phyloP scores from a whole-genome alignment of 768 basidiomycete species.

The Hirschioporus abietinus region DNA sequence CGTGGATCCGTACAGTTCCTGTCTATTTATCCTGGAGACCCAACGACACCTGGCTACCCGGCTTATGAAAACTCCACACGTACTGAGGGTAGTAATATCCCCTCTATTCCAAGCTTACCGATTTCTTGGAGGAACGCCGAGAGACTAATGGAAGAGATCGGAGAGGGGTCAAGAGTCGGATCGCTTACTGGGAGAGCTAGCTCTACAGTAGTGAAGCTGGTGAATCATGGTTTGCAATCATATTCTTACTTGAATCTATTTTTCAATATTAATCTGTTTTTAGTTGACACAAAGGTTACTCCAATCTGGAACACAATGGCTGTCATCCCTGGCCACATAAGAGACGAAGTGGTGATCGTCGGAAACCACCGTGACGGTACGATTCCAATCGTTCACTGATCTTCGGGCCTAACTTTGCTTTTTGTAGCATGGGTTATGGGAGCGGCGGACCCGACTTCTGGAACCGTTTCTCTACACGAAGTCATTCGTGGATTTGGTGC shows the following conservation, averaged over 20 bases:
- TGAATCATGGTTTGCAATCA: constrained; percentile 45
- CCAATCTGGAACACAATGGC: constrained; percentile 80
- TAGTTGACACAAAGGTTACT: constrained; percentile 35
- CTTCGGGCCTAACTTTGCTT: not conserved
- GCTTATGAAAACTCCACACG: constrained; percentile 38
- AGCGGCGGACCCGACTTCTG: constrained; percentile 73
- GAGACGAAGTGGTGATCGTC: constrained; percentile 80
- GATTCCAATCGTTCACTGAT: constrained; percentile 4
- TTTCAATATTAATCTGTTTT: not conserved
- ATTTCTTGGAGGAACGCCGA: constrained; percentile 44
- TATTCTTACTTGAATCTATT: not conserved
- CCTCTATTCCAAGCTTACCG: constrained; percentile 33
- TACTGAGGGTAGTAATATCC: constrained; percentile 22
- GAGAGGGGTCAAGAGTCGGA: constrained; percentile 15
- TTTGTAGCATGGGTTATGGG: constrained; percentile 68
- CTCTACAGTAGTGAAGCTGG: constrained; percentile 39
- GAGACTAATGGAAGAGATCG: constrained; percentile 47
- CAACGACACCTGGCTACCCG: constrained; percentile 38
- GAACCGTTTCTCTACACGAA: constrained; percentile 75
- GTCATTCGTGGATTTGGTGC: constrained; percentile 69
- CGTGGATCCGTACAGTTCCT: constrained; percentile 51
- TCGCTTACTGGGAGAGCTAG: constrained; percentile 47
- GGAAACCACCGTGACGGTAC: constrained; percentile 56
- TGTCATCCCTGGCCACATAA: constrained; percentile 76
- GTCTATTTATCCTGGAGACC: constrained; percentile 49